phyloP scores from a whole-genome alignment of 805 yeast genomes.

The Candida xiaguanensis region DNA sequence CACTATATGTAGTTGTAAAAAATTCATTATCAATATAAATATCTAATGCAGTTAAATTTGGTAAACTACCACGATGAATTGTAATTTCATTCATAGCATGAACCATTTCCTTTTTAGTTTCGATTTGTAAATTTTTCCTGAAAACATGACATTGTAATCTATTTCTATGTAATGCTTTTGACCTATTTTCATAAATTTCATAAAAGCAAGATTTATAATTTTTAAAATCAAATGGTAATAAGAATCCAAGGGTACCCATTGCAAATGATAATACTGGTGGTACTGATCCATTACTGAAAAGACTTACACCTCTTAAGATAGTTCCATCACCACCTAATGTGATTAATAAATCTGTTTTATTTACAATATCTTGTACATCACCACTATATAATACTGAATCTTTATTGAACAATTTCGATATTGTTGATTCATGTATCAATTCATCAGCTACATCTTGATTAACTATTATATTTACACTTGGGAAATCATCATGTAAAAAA shows the following conservation, averaged over 20 bases:
- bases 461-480: constrained; percentile 73
- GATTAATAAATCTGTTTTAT: constrained; percentile 74
- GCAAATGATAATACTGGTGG: constrained; percentile 91
- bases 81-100: constrained; percentile 94
- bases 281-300: constrained; percentile 66
- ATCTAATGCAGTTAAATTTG: constrained; percentile 79
- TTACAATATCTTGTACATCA: constrained; percentile 48
- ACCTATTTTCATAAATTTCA: constrained; percentile 62
- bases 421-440: constrained; percentile 29
- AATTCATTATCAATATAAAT: constrained; percentile 81
- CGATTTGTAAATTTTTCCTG: constrained; percentile 9
- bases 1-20: constrained; percentile 87
- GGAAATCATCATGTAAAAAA: constrained; percentile 59
- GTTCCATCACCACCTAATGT: constrained; percentile 98
- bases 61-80: constrained; percentile 82
- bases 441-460: constrained; percentile 74
- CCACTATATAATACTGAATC: constrained; percentile 53
- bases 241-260: constrained; percentile 85
- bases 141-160: constrained; percentile 74
- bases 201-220: constrained; percentile 59
- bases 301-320: constrained; percentile 75
- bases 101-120: constrained; percentile 27
- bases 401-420: constrained; percentile 18
- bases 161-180: constrained; percentile 70
- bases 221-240: constrained; percentile 79